Base-by-base conservation (phyloP, 129 eudicot species). In the Helichrysum umbraculigerum region DNA sequence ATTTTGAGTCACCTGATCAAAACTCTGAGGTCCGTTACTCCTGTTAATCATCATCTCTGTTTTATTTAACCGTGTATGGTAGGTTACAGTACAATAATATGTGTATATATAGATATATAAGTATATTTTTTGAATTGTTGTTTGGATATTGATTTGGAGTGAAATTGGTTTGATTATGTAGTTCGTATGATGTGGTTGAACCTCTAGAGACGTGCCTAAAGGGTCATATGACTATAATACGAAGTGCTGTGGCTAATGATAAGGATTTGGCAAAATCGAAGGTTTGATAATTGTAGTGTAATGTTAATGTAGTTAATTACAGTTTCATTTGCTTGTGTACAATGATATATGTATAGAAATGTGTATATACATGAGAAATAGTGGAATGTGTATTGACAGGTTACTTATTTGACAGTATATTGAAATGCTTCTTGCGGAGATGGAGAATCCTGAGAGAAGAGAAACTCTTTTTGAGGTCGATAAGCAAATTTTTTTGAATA, bases 201-300 rank as follows among this genome's bases (percentile, higher is more conserved):
- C 87, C 88, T 78, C 82, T 88, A 4, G 84, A 86, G 78, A 73
- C 69, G 42, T 85, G 85, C 68, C 82, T 86, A 29, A 72, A 71
- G 56, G 79, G 76, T 80, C 96, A 89, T 57, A 39, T 86, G 62
- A 61, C 42, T 44, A 50, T 86, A 77, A 76, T 89, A 12, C 71
- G 54, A 58, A 83, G 75, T 73, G 87, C 88, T 67, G 83, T 78
- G 41, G 17, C 44, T 66, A 80, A 73, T 37, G 96, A 89, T 54
- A 72, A 78, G 77, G 88, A 84, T 74, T 52, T 92, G 10, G 83
- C 74, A 6, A 85, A 78, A 37, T 85, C 66, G 10, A 60, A 60
- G 66, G 66, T 60, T 60, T 60, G 66, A 3, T 60, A 7, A 59
- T 59, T 44, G 52, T 39, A 7, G 28, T 25, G 28, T 25, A 25